Evolutionary conservation across 768 basidiomycete species (phyloP).

Genomic region (Leccinum uliginosum): DNA sequence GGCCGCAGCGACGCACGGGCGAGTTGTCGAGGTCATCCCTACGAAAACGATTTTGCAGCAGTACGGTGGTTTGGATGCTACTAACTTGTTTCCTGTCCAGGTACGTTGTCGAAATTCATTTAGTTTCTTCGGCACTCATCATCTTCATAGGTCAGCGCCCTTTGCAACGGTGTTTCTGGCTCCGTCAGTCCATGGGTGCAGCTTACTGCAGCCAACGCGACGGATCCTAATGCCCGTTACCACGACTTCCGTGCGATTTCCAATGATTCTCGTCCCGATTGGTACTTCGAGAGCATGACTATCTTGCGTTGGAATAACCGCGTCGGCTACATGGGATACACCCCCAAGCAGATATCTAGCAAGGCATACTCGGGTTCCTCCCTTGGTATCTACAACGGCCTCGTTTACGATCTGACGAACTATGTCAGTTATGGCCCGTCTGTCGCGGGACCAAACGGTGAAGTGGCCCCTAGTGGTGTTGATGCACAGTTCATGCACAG

Average conservation of each 20-base stretch:
- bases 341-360: slow-evolving; percentile 66
- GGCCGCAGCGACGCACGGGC: slow-evolving; percentile 62
- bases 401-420: slow-evolving; percentile 82
- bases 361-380: slow-evolving; percentile 60
- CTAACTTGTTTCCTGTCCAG: slow-evolving; percentile 91
- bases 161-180: slow-evolving; percentile 85
- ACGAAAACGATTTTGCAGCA: slow-evolving; percentile 68
- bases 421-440: slow-evolving; percentile 74
- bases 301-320: slow-evolving; percentile 87
- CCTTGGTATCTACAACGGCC: slow-evolving; percentile 80
- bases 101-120: slow-evolving; percentile 34
- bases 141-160: slow-evolving; percentile 67
- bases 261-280: slow-evolving; percentile 91
- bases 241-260: slow-evolving; percentile 93
- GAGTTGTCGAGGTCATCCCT: slow-evolving; percentile 69
- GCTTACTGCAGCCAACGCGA: slow-evolving; percentile 71
- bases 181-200: slow-evolving; percentile 80
- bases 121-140: not conserved
- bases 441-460: slow-evolving; percentile 43
- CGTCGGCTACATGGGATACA: slow-evolving; percentile 84
- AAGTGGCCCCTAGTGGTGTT: slow-evolving; percentile 37
- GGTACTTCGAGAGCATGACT: slow-evolving; percentile 97
- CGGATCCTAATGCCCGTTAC: slow-evolving; percentile 74
- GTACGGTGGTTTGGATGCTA: slow-evolving; percentile 76
- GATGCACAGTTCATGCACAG: slow-evolving; percentile 68